Evolutionary conservation across 1,139 yeast species (phyloP), one percentile per base, ranked within the genome.

Genomic region (Geotrichum carabidarum): DNA sequence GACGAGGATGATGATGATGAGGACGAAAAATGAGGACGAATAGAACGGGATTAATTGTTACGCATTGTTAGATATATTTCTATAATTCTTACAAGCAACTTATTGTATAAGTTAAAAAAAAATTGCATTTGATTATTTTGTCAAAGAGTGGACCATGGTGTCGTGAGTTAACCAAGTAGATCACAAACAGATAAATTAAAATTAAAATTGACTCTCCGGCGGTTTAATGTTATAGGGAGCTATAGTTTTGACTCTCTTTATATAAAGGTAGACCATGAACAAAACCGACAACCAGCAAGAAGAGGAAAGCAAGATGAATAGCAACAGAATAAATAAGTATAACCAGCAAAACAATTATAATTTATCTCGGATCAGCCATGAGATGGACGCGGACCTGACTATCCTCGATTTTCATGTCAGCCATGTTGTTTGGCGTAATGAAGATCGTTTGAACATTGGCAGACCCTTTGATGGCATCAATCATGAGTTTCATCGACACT

Each of bases 351-450:
- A 7, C 4, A 34, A 34, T 2, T 34, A 11, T 34, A 11, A 11
- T 8, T 43, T 37, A 59, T 47, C 61, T 61, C 6, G 86, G 85
- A 59, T 80, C 82, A 54, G 77, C 73, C 75, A 90, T 84, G 63
- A 81, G 81, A 62, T 86, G 93, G 41, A 91, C 86, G 60, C 74
- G 78, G 8, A 90, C 89, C 60, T 83, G 82, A 6, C 69, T 72
- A 34, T 78, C 76, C 49, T 81, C 82, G 56, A 86, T 53, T 2
- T 86, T 84, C 50, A 89, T 80, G 44, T 81, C 82, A 0, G 91
- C 88, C 62, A 93, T 86, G 68, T 89, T 95, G 64, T 90, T 95
- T 0, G 99, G 99, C 0, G 99, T 93, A 47, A 93, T 91, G 62
- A 94, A 88, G 14, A 93, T 86, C 4, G 95, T 86, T 70, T 93